Evolutionary conservation across 2,329 filamentous ascomycete genomes (phyloP).

Genomic region (Talaromyces rugulosus): DNA sequence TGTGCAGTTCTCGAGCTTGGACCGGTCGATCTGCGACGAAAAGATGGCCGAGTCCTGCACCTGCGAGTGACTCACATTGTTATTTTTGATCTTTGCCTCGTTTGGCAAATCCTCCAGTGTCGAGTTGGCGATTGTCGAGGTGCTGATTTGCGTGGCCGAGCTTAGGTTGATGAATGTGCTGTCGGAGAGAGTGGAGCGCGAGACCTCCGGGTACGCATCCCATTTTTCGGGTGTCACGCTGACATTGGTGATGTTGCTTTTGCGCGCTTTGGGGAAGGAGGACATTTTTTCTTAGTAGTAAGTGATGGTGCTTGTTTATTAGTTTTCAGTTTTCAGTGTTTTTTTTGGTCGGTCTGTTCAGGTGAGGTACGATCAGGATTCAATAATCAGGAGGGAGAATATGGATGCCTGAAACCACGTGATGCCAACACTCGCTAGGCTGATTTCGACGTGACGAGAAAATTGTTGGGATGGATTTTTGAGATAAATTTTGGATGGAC

Average conservation of each 20-base stretch:
- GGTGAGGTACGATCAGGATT: background rate
- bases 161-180: conserved; percentile 15
- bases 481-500: background rate
- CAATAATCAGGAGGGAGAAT: background rate
- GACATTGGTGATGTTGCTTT: conserved; percentile 14
- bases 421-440: background rate
- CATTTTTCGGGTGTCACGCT: conserved; percentile 15
- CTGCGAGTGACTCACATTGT: background rate
- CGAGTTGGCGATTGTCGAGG: background rate
- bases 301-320: background rate
- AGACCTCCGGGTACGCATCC: conserved; percentile 15
- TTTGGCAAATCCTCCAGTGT: background rate
- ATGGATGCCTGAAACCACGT: conserved; percentile 1
- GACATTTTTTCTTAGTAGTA: conserved; percentile 11
- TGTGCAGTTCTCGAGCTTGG: conserved; percentile 4
- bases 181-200: conserved; percentile 13
- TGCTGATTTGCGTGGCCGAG: conserved; percentile 12
- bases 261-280: conserved; percentile 15
- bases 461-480: background rate
- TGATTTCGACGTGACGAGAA: background rate
- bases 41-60: background rate
- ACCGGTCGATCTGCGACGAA: conserved; percentile 8
- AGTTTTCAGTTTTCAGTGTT: background rate
- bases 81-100: background rate
- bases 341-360: background rate